Evolutionary conservation across 306 rosid species (phyloP), one percentile per base, ranked within the genome.

Genomic region (Macrotyloma uniflorum): DNA sequence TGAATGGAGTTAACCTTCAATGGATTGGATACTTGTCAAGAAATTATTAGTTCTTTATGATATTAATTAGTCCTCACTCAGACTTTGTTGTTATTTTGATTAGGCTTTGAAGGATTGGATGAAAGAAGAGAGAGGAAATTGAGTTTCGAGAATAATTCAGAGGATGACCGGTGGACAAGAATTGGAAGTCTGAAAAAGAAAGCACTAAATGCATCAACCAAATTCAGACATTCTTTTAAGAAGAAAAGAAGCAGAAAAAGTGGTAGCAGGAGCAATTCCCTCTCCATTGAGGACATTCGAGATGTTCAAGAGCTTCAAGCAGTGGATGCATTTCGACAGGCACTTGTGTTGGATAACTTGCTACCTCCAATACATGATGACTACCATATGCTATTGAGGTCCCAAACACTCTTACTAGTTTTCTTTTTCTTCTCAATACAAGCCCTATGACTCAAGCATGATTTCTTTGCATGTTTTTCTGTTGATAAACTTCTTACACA

Each of bases 381-480:
- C 47, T 91, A 93, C 55, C 98, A 91, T 84, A 89, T 69, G 86
- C 71, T 91, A 75, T 82, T 91, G 88, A 90, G 98, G 98, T 93
- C 74, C 64, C 49, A 75, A 10, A 59, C 49, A 28, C 11, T 59
- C 42, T 59, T 20, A 24, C 36, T 24, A 2, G 9, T 11, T 42
- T 12, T 10, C 10, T 33, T 5, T 33, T 33, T 5, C 8, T 8
- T 36, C 1, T 36, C 10, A 36, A 36, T 36, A 36, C 40, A 6
- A 10, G 40, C 40, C 40, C 7, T 0, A 7, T 1, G 10, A 7
- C 2, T 36, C 40, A 36, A 8, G 10, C 40, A 1, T 36, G 40
- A 8, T 42, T 12, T 3, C 12, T 42, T 42, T 42, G 46, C 46
- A 40, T 40, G 11, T 40, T 40, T 40, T 10, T 40, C 4, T 40